Evolutionary conservation across 768 basidiomycete genomes (phyloP), one percentile per base, ranked within the genome.

Genomic region (Phylloporus arenicola): DNA sequence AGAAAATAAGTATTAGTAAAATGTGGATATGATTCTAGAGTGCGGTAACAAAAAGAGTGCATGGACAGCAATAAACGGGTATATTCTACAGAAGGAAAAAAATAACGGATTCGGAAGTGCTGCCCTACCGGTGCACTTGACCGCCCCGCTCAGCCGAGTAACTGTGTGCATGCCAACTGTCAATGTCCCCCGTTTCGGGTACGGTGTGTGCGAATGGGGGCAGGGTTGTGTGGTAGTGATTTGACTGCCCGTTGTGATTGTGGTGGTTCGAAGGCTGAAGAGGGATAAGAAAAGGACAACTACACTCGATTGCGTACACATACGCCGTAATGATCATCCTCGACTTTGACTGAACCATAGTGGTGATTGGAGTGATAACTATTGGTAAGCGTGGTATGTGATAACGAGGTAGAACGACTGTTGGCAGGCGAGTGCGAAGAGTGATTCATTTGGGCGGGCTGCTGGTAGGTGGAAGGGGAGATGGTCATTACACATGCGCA

Each of bases 381-480:
- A 38, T 58, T 70, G 20, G 75, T 55, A 25, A 78, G 63, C 1
- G 61, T 55, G 47, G 75, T 71, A 52, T 68, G 69, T 0, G 75
- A 64, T 35, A 76, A 50, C 11, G 69, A 67, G 17, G 72, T 62
- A 0, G 76, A 70, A 20, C 77, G 76, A 39, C 80, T 79, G 41
- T 75, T 74, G 13, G 73, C 67, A 12, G 79, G 72, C 20, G 79
- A 74, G 47, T 75, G 77, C 20, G 78, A 67, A 9, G 78, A 67
- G 30, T 77, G 70, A 70, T 84, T 83, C 72, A 86, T 82, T 68
- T 81, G 80, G 52, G 79, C 70, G 60, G 84, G 84, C 83, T 86
- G 73, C 71, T 74, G 68, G 67, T 70, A 65, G 69, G 64, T 57
- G 66, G 65, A 74, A 65, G 67, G 64, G 63, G 16, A 48, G 27